Evolutionary conservation across 768 basidiomycete genomes (phyloP).

Genomic region (Chiua virens): DNA sequence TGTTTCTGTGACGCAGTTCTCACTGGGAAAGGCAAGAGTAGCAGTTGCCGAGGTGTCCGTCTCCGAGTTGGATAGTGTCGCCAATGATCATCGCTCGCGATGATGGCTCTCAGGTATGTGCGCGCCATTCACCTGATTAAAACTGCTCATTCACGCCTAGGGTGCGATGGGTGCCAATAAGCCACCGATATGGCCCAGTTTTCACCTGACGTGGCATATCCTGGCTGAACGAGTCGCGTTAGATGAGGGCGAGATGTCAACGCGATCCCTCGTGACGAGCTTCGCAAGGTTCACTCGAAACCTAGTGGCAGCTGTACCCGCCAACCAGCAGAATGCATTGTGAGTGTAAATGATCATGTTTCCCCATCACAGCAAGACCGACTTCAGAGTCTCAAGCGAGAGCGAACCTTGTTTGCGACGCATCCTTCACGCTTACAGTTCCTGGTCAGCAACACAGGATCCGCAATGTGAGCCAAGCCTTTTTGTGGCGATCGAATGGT

Average conservation of each 20-base stretch:
- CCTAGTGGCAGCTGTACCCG: conserved; percentile 68
- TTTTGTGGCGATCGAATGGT: not conserved
- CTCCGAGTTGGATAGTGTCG: conserved; percentile 47
- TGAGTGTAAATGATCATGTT: conserved; percentile 39
- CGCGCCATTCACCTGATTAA: not conserved
- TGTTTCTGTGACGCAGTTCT: conserved; percentile 43
- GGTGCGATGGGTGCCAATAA: conserved; percentile 35
- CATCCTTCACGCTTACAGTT: conserved; percentile 71
- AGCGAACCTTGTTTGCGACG: conserved; percentile 70
- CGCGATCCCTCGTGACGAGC: conserved; percentile 44
- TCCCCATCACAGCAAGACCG: not conserved
- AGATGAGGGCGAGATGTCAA: conserved; percentile 32
- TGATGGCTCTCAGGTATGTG: conserved; percentile 34
- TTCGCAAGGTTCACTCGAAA: conserved; percentile 83
- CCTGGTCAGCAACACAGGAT: conserved; percentile 71
- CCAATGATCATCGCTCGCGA: conserved; percentile 53
- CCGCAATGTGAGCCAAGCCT: conserved; percentile 45
- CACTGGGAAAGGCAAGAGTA: conserved; percentile 27
- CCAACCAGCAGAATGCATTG: conserved; percentile 75
- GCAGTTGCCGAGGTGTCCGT: conserved; percentile 22
- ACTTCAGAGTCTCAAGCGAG: conserved; percentile 44
- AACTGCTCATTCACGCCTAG: conserved; percentile 23
- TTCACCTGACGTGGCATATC: conserved; percentile 55
- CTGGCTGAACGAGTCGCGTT: conserved; percentile 35
- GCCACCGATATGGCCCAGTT: conserved; percentile 53